A percentile compares a stretch with the other conserved stretches of the same genome.
Evolutionary conservation across 768 basidiomycete genomes (phyloP).

Genomic region (Lactarius hengduanensis): DNA sequence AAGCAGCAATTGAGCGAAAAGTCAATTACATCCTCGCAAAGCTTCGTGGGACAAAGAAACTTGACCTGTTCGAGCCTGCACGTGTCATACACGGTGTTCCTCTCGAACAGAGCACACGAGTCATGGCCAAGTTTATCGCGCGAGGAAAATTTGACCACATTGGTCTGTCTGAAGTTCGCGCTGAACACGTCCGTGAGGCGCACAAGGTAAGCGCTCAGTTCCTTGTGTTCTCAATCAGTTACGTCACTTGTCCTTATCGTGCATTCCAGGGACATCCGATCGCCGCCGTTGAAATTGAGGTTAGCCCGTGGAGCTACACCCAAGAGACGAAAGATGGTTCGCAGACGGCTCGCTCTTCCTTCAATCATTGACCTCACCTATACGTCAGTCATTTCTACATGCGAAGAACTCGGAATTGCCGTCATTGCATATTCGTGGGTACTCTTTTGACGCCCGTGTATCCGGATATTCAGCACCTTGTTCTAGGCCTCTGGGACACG

Average conservation of each 20-base stretch:
- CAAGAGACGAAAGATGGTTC: conserved; percentile 48
- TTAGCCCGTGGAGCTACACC: conserved; percentile 62
- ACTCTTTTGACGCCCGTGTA: neutral
- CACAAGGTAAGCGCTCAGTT: conserved; percentile 39
- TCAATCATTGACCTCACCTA: neutral
- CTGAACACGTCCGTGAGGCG: conserved; percentile 45
- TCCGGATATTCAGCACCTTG: neutral
- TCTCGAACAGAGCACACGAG: conserved; percentile 47
- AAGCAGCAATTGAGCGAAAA: conserved; percentile 21
- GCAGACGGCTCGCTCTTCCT: neutral
- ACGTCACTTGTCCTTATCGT: neutral
- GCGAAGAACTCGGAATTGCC: conserved; percentile 53
- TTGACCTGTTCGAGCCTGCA: conserved; percentile 61
- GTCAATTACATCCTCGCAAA: conserved; percentile 29
- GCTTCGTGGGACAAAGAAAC: conserved; percentile 52
- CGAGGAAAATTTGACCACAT: conserved; percentile 62
- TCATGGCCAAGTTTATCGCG: conserved; percentile 45
- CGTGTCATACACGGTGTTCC: conserved; percentile 45
- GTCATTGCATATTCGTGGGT: conserved; percentile 54
- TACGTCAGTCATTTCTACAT: conserved; percentile 47
- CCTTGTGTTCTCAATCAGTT: conserved; percentile 35
- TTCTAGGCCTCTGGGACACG: conserved; percentile 47
- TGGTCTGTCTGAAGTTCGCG: conserved; percentile 56
- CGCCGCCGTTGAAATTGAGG: conserved; percentile 63
- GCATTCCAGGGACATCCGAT: conserved; percentile 34